Evolutionary conservation across 73 alveolate genomes (phyloP), one percentile per base, ranked within the genome.

Genomic region (Tetrahymena borealis): DNA sequence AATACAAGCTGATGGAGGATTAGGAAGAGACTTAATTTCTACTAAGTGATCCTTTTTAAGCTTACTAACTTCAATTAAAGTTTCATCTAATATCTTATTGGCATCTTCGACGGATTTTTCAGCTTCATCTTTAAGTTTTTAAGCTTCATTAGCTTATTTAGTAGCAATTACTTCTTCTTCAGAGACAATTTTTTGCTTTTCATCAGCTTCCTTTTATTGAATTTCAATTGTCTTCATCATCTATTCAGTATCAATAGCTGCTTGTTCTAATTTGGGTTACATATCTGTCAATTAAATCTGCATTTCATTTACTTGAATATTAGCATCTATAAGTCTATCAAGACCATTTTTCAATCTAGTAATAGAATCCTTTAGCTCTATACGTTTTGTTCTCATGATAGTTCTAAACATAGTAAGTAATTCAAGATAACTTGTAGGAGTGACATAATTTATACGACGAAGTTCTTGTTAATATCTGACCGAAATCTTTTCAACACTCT

Each of bases 71-170:
- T 96, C 97, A 36, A 95, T 20, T 32, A 93, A 32, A 92, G 97
- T 96, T 90, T 91, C 94, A 7, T 96, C 98, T 94, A 93, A 85
- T 18, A 40, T 42, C 78, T 85, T 96, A 90, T 97, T 97, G 42
- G 96, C 98, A 79, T 95, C 97, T 91, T 91, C 93, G 33, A 97
- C 98, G 31, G 97, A 94, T 32, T 94, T 96, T 37, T 91, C 95
- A n/a, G 95, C 95, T 85, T 79, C 93, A 40, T 40, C 20, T 38
- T 91, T 92, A 20, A 92, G 91, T 78, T 85, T 33, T 79, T 98
- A 95, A 36, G 99, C 99, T 93, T 98, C 99, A 90, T 96, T 98
- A 93, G 99, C 99, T 97, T 93, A 98, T 92, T 94, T 95, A 94
- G 98, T 96, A 33, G 99, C 99, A 93, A 96, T 99, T 24, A 99